These are phyloP conservation scores for Babesia ovis DNA, from an alignment of 169 alveolate genomes.

Conservation along the genomic window DNA sequence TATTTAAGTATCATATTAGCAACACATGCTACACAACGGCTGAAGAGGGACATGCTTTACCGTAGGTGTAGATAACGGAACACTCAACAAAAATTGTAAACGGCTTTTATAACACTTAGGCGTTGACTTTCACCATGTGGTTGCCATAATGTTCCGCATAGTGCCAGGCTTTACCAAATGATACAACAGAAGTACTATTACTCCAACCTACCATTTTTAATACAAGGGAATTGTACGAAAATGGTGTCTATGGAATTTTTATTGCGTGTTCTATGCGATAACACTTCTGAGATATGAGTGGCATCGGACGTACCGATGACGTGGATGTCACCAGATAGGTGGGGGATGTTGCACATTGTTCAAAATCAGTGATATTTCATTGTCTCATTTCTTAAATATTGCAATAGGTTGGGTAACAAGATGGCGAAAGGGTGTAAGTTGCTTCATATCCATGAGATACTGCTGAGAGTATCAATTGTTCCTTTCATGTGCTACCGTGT, in stretches of 20 bases:
- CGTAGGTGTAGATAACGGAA: no score
- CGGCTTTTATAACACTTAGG: no score
- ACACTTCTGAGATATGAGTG: neutral
- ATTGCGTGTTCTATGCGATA: neutral
- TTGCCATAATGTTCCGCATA: no score
- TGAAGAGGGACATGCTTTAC: no score
- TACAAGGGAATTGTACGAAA: neutral
- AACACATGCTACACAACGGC: no score
- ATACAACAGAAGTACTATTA: no score
- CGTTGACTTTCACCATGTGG: no score
- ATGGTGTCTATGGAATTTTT: neutral
- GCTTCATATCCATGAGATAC: neutral
- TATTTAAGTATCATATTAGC: no score
- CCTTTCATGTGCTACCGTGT: neutral
- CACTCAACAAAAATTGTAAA: no score
- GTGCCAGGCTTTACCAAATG: no score
- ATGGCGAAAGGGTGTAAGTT: slow-evolving; percentile 73
- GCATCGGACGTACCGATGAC: neutral
- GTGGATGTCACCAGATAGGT: slow-evolving; percentile 24
- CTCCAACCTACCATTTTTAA: slow-evolving; percentile 24
- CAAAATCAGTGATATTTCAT: neutral
- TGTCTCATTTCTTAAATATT: neutral
- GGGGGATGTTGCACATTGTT: slow-evolving; percentile 24
- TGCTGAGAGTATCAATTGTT: neutral
- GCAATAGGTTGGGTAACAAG: slow-evolving; percentile 2